Evolutionary conservation across 176 grass and related monocot species (phyloP).

Genomic region (Hsuehochloa calcarea): DNA sequence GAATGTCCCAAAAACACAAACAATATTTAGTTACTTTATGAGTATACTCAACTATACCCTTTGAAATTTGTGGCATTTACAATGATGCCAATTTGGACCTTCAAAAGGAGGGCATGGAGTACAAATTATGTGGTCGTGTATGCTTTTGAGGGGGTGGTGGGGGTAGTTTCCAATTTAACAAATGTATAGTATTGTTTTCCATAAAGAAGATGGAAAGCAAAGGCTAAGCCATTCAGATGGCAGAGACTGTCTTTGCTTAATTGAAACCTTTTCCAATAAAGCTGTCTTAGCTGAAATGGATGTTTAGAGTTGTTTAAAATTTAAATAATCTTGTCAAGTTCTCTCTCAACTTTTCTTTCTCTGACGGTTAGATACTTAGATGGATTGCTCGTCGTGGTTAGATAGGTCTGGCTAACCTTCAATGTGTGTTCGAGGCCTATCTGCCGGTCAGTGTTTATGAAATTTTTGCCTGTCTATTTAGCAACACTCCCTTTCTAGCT

Average conservation of each 20-base stretch:
- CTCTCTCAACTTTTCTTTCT: neutral
- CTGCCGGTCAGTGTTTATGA: neutral
- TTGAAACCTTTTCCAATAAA: conserved; percentile 22
- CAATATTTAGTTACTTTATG: conserved; percentile 14
- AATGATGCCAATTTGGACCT: conserved; percentile 54
- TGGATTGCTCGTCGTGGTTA: neutral
- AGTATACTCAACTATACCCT: conserved; percentile 26
- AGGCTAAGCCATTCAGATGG: conserved; percentile 44
- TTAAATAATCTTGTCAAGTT: neutral
- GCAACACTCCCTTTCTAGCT: neutral
- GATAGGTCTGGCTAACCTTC: neutral
- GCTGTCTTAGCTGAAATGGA: conserved; percentile 11
- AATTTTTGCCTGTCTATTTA: neutral
- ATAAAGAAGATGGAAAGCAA: conserved; percentile 35
- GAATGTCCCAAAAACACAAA: conserved; percentile 30
- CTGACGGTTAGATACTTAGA: neutral
- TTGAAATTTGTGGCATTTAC: conserved; percentile 19
- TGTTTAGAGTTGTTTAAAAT: conserved; percentile 5
- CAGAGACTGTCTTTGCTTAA: conserved; percentile 40
- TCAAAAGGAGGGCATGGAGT: conserved; percentile 35
- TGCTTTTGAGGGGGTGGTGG: conserved; percentile 67
- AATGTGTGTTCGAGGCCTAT: neutral
- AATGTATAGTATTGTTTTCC: conserved; percentile 20
- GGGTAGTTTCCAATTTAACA: conserved; percentile 44
- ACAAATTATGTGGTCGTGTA: conserved; percentile 57